Conservation (phyloP, 1,284 basidiomycete species). For the Ustilago hordei region DNA sequence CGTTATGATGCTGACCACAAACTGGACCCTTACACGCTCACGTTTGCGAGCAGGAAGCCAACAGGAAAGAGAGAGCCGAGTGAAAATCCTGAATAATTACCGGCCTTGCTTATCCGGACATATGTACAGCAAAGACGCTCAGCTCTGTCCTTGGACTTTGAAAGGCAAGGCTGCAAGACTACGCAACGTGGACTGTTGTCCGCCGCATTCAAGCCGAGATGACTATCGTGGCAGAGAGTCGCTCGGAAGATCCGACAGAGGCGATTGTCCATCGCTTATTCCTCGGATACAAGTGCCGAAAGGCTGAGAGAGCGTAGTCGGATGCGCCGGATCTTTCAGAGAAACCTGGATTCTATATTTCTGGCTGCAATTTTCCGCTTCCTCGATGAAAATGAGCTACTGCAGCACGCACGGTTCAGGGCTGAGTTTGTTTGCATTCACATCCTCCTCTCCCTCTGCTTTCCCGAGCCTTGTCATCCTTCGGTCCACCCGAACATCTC, state of each 20-base stretch:
- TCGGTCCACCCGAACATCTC: neutral
- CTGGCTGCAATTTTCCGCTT: neutral
- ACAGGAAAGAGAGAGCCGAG: neutral
- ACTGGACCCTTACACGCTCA: neutral
- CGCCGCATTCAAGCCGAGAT: neutral
- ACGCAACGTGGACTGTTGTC: neutral
- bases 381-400: neutral
- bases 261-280: no score
- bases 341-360: neutral
- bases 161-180: neutral
- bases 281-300: neutral
- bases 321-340: conserved; percentile 2
- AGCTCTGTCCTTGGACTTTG: no score
- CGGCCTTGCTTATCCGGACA: conserved; percentile 6
- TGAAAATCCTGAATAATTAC: neutral
- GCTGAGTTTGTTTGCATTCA: conserved; percentile 6
- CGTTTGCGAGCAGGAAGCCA: neutral
- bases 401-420: conserved; percentile 9
- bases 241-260: no score
- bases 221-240: neutral
- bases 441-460: neutral
- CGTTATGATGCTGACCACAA: neutral
- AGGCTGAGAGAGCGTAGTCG: neutral
- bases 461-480: neutral
- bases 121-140: neutral